phyloP scores from a whole-genome alignment of 164 flowering plant species.

The Magnolia kwangsiensis region DNA sequence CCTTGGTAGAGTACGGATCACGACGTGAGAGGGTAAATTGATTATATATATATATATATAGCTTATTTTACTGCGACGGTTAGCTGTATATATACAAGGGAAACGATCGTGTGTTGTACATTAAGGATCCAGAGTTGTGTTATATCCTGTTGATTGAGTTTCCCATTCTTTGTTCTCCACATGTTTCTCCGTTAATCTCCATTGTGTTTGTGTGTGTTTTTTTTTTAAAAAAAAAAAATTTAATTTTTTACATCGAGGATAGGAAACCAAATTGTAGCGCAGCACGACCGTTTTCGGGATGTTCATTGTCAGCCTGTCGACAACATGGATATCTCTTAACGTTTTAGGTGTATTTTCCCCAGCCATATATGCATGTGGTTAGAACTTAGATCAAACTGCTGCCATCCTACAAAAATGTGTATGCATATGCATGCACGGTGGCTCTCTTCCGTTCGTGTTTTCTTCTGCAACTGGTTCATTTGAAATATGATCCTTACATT shows the following conservation, averaged over 20 bases:
- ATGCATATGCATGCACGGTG: background rate
- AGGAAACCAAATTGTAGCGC: background rate
- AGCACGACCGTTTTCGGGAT: background rate
- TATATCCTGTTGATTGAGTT: constrained; percentile 8
- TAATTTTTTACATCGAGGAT: background rate
- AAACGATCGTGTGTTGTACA: constrained; percentile 9
- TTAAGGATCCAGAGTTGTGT: constrained; percentile 4
- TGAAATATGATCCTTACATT: too few relatives aligned
- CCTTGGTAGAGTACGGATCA: constrained; percentile 46
- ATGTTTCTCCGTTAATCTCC: background rate
- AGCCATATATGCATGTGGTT: background rate
- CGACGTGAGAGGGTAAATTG: background rate
- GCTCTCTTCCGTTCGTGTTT: too few relatives aligned
- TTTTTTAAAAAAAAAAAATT: too few relatives aligned
- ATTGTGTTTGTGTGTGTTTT: too few relatives aligned
- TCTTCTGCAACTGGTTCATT: too few relatives aligned
- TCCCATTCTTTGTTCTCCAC: constrained; percentile 11
- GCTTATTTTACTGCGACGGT: background rate
- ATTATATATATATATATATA: background rate
- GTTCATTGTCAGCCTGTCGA: background rate
- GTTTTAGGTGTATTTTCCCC: too few relatives aligned
- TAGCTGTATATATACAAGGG: constrained; percentile 36
- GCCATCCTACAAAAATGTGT: background rate
- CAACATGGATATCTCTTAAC: background rate
- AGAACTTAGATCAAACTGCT: background rate